Conservation (phyloP, 495 filamentous ascomycete species). For the Neurospora sp. region DNA sequence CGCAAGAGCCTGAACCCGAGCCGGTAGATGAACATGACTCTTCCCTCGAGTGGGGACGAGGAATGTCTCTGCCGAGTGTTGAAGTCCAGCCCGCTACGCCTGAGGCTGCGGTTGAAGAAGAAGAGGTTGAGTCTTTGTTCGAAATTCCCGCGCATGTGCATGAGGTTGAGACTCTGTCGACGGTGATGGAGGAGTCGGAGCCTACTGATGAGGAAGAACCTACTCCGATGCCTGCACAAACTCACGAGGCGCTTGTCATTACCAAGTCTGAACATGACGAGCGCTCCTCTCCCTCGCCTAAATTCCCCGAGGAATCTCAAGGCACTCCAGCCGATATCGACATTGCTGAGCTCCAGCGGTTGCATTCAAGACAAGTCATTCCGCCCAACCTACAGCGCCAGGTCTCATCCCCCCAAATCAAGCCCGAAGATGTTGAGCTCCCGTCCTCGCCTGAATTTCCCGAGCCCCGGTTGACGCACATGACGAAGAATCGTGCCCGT, state of each 20-base stretch:
- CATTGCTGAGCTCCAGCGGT: background rate
- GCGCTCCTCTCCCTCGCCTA: background rate
- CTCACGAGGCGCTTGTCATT: background rate
- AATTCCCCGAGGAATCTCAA: background rate
- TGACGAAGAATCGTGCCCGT: constrained; percentile 79
- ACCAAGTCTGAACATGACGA: background rate
- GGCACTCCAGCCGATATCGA: background rate
- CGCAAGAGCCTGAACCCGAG: background rate
- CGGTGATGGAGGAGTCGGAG: background rate
- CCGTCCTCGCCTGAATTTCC: background rate
- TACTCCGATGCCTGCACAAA: background rate
- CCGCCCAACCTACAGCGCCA: background rate
- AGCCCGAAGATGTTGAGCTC: background rate
- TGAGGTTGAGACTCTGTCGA: background rate
- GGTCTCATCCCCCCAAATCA: background rate
- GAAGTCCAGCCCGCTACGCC: background rate
- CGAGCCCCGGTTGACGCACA: constrained; percentile 62
- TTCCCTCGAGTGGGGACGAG: background rate
- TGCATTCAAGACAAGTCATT: background rate
- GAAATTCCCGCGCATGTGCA: background rate
- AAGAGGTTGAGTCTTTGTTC: background rate
- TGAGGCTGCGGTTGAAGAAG: background rate
- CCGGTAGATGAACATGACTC: background rate
- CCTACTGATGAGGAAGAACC: background rate
- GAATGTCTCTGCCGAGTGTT: background rate